phyloP scores from a whole-genome alignment of 306 rosid genomes.

The Senna siamea region DNA sequence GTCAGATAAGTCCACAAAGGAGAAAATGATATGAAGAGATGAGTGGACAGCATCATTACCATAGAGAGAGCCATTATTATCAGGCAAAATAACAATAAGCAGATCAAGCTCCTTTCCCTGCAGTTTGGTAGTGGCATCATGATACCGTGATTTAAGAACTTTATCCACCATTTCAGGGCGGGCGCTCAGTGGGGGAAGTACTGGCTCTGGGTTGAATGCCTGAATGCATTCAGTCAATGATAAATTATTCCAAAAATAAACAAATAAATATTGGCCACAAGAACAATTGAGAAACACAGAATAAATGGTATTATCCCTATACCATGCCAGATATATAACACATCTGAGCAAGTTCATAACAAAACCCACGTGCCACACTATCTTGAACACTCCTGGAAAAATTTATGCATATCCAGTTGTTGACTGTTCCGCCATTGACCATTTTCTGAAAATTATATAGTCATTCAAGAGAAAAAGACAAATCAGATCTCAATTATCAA shows the following conservation, averaged over 20 bases:
- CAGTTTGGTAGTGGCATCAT: slow-evolving; percentile 62
- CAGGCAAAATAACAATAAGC: slow-evolving; percentile 87
- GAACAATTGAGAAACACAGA: background rate
- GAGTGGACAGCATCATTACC: slow-evolving; percentile 49
- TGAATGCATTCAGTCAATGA: slow-evolving; percentile 23
- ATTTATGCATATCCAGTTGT: slow-evolving; percentile 70
- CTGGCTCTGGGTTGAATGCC: slow-evolving; percentile 79
- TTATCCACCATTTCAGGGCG: slow-evolving; percentile 89
- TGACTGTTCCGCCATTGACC: slow-evolving; percentile 77
- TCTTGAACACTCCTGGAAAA: slow-evolving; percentile 68
- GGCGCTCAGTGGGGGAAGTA: slow-evolving; percentile 62
- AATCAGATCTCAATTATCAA: background rate
- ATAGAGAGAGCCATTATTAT: slow-evolving; percentile 88
- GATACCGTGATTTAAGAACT: slow-evolving; percentile 69
- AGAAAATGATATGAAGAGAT: background rate
- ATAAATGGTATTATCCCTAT: background rate
- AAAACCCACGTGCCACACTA: slow-evolving; percentile 57
- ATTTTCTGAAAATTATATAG: slow-evolving; percentile 55
- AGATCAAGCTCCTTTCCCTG: slow-evolving; percentile 80
- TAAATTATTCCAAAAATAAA: background rate
- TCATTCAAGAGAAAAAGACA: background rate
- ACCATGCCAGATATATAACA: slow-evolving; percentile 79
- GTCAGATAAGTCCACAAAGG: background rate
- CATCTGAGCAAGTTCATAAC: slow-evolving; percentile 72
- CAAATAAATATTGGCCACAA: background rate